Evolutionary conservation across 371 early-diverging fungal genomes (phyloP), one percentile per base, ranked within the genome.

Genomic region (Mycotypha africana): DNA sequence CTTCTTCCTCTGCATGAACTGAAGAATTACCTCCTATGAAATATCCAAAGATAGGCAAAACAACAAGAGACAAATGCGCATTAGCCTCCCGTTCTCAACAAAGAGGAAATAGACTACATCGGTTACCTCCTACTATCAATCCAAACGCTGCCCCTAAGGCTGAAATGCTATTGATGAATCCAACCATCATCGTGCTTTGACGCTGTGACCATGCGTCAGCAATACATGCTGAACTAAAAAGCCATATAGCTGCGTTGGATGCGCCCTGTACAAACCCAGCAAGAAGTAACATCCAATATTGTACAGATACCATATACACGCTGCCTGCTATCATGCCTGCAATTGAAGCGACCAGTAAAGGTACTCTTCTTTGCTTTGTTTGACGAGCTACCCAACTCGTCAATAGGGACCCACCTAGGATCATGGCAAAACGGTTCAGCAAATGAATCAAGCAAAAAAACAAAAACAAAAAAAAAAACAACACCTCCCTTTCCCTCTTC

Each of bases 241-340:
- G 19, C 53, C 53, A 52, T 17, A 46, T 37, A 22, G 34, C 37
- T 4, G 47, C 46, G 19, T 52, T 52, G 2, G 53, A 45, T 15
- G 31, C 8, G 9, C 53, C 53, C 17, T 52, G 53, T 26, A 52
- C 40, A 17, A 46, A 35, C 5, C 40, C 40, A 3, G 36, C 35
- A 10, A 42, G 53, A 11, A 52, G 31, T 35, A 52, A 12, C 42
- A 52, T 46, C 53, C 53, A 52, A 23, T 52, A 36, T 41, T 46
- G 24, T 2, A 22, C n/a, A 3, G 42, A 46, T 14, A 46, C 21
- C 35, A 46, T 46, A 4, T 46, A 21, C n/a, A 38, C 34, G 21
- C 26, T 26, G 11, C 32, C 37, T 3, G 45, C 24, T 15, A 45
- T 10, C 2, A 34, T 19, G 15, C 5, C 15, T 7, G 31, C 28